Percentiles rank a stretch among this genome's conserved stretches.
Evolutionary conservation across 306 rosid species (phyloP).

Genomic region (Quercus alba): DNA sequence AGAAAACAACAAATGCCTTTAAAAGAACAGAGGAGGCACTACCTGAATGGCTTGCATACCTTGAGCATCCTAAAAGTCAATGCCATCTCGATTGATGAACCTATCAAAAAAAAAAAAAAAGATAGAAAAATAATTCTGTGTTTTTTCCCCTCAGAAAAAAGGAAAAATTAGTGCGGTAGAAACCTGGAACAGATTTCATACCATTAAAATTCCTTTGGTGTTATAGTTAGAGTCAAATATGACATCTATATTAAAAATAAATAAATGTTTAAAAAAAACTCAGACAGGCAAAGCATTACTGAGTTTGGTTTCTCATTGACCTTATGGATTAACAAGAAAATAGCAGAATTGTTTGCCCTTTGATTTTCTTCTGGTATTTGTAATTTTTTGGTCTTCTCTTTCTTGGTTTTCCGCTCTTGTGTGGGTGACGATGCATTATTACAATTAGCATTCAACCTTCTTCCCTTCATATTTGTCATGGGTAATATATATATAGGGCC

Average conservation of each 20-base stretch:
- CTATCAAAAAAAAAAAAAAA: constrained; percentile 33
- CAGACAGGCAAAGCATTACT: not conserved
- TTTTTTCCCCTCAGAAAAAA: not conserved
- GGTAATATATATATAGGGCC: too few species aligned
- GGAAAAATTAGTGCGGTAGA: not conserved
- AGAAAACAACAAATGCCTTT: constrained; percentile 19
- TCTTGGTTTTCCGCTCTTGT: not conserved
- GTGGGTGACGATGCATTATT: too few species aligned
- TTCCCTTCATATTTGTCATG: too few species aligned
- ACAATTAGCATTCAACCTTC: too few species aligned
- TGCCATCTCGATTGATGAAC: constrained; percentile 90
- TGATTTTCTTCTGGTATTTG: not conserved
- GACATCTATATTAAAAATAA: not conserved
- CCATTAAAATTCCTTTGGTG: not conserved
- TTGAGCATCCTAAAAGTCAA: constrained; percentile 97
- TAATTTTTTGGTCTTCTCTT: not conserved
- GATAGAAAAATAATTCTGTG: not conserved
- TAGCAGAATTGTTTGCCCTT: not conserved
- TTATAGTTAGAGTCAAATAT: not conserved
- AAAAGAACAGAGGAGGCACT: constrained; percentile 24
- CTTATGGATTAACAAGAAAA: not conserved
- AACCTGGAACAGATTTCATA: not conserved
- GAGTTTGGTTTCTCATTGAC: not conserved
- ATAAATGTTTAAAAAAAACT: not conserved
- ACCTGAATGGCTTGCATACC: constrained; percentile 98